These are phyloP conservation scores for Thelephora ganbajun DNA, from an alignment of 768 basidiomycete genomes.

Conservation along the genomic window DNA sequence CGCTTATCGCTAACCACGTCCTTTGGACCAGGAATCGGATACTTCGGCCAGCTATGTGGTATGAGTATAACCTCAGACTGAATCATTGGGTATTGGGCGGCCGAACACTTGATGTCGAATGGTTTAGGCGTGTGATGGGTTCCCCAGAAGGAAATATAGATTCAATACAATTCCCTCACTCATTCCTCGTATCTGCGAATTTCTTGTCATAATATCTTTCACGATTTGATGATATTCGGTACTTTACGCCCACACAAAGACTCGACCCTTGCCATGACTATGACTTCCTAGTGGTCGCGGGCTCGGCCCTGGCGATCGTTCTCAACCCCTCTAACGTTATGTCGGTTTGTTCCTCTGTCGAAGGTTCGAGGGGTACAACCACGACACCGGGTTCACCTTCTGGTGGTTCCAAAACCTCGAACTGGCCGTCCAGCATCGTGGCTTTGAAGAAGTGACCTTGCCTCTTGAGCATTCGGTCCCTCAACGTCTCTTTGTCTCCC, in stretches of 20 bases:
- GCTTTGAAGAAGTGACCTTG: conserved; percentile 77
- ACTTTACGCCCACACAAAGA: no score
- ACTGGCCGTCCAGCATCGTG: conserved; percentile 68
- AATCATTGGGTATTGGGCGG: no score
- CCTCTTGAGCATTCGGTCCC: conserved; percentile 50
- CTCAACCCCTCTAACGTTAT: conserved; percentile 29
- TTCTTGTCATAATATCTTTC: no score
- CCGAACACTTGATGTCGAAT: no score
- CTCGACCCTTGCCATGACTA: no score
- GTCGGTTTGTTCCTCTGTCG: conserved; percentile 43
- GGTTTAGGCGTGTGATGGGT: no score
- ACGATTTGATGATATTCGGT: no score
- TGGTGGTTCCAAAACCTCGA: conserved; percentile 58
- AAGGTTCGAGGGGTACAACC: conserved; percentile 35
- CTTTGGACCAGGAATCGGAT: background rate
- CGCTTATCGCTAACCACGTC: background rate
- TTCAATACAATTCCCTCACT: no score
- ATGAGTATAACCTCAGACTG: background rate
- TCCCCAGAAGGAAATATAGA: no score
- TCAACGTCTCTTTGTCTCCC: conserved; percentile 38
- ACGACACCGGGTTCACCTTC: conserved; percentile 56
- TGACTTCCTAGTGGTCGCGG: background rate
- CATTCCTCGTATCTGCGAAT: no score
- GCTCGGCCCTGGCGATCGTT: conserved; percentile 9
- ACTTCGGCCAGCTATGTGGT: background rate